These are phyloP conservation scores for Triticum monococcum DNA, from an alignment of 176 grass and related monocot species.

Conservation along the genomic window DNA sequence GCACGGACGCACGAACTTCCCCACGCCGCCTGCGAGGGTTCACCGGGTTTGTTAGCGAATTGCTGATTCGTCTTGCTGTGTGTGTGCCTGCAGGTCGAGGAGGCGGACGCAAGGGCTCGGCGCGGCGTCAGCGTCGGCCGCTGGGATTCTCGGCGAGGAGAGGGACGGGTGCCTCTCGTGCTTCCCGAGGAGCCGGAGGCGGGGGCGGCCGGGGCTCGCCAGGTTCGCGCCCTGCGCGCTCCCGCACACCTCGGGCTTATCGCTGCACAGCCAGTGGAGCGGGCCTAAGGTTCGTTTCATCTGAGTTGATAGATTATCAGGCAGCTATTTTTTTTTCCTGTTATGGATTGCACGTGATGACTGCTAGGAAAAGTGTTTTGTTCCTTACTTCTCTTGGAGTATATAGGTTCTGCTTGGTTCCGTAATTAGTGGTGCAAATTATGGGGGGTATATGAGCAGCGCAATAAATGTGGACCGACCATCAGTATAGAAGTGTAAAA, in stretches of 20 bases:
- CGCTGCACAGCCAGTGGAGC: slow-evolving; percentile 14
- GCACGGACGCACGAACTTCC: background rate
- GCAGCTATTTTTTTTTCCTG: background rate
- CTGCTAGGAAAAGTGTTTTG: background rate
- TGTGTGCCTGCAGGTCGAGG: slow-evolving; percentile 36
- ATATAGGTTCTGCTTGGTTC: background rate
- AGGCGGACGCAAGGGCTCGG: slow-evolving; percentile 14
- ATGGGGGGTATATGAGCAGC: background rate
- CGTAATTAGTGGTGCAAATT: background rate
- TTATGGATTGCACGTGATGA: background rate
- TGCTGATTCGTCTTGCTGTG: slow-evolving; percentile 17
- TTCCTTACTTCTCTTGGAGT: slow-evolving; percentile 9
- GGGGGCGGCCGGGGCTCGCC: slow-evolving; percentile 34
- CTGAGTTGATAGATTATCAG: background rate
- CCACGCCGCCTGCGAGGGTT: background rate
- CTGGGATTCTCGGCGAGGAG: slow-evolving; percentile 13
- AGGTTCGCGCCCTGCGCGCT: slow-evolving; percentile 50
- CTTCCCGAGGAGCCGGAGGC: slow-evolving; percentile 36
- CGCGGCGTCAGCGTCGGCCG: background rate
- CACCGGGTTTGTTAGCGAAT: too few species aligned
- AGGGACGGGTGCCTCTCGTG: slow-evolving; percentile 50
- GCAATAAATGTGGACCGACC: background rate
- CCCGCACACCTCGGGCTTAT: slow-evolving; percentile 35
- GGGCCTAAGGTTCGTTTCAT: slow-evolving; percentile 38
- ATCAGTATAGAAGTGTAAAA: background rate